Percentiles rank a stretch among this genome's conserved stretches.
Evolutionary conservation across 306 rosid genomes (phyloP).

Genomic region (Glycine soja): DNA sequence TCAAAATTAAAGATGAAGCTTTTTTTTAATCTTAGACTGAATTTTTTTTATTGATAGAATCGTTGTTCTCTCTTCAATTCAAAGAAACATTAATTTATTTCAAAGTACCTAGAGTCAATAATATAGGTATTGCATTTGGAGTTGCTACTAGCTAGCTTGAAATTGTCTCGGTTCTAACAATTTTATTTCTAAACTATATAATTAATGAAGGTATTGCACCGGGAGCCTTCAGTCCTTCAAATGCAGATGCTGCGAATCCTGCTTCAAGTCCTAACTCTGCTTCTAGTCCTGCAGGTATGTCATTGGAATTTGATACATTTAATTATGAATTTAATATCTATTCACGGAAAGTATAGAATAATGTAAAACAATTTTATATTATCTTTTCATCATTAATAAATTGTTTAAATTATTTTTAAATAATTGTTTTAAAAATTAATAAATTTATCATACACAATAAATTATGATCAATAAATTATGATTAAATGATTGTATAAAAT

Average conservation of each 20-base stretch:
- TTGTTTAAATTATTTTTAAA: no score
- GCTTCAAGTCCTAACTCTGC: slow-evolving; percentile 29
- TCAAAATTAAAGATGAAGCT: no score
- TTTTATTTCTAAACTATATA: slow-evolving; percentile 1
- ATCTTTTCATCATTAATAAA: no score
- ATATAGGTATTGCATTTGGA: no score
- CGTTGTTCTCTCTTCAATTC: neutral
- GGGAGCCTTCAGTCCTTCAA: slow-evolving; percentile 32
- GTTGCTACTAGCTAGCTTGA: neutral
- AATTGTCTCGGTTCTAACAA: neutral
- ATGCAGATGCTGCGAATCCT: neutral
- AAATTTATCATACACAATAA: no score
- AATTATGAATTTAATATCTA: neutral
- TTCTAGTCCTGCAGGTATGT: slow-evolving; percentile 34
- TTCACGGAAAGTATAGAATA: no score
- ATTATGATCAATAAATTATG: no score
- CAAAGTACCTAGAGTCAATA: neutral
- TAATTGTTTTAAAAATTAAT: no score
- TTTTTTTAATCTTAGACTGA: no score
- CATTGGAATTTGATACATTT: neutral
- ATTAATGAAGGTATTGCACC: slow-evolving; percentile 47
- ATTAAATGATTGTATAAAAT: no score
- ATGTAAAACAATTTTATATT: no score
- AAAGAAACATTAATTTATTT: neutral
- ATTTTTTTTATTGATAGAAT: neutral